These are phyloP conservation scores for Macadamia integrifolia DNA, from an alignment of 164 flowering plant genomes.

Conservation along the genomic window DNA sequence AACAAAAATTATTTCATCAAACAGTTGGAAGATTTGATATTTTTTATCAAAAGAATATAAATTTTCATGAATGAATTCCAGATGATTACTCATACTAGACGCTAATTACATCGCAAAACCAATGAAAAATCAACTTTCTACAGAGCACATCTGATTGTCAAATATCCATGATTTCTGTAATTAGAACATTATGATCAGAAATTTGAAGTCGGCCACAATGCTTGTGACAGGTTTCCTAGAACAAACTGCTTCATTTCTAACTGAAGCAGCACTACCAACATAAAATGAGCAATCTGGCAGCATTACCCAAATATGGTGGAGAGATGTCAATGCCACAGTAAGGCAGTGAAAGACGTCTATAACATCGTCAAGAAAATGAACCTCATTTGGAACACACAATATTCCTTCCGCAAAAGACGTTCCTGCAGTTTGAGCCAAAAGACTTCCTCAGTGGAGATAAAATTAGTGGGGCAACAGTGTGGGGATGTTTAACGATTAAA, in stretches of 20 bases:
- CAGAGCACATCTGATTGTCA: background rate
- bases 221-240: background rate
- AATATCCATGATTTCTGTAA: background rate
- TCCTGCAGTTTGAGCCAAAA: constrained; percentile 35
- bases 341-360: background rate
- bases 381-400: constrained; percentile 39
- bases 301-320: constrained; percentile 5
- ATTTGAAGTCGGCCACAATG: background rate
- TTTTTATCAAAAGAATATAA: too few relatives aligned
- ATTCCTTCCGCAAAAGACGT: constrained; percentile 43
- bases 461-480: too few relatives aligned
- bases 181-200: background rate
- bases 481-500: too few relatives aligned
- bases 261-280: background rate
- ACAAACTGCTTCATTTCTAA: constrained; percentile 7
- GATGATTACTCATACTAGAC: too few relatives aligned
- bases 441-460: background rate
- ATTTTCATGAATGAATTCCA: too few relatives aligned
- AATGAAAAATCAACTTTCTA: background rate
- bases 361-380: constrained; percentile 1
- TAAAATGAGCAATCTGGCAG: background rate
- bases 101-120: background rate
- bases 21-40: too few relatives aligned
- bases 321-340: background rate
- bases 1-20: too few relatives aligned